A percentile compares a stretch with the other conserved stretches of the same genome.
These are phyloP conservation scores for Larix sibirica DNA, from an alignment of 83 land plant species.

Conservation along the genomic window DNA sequence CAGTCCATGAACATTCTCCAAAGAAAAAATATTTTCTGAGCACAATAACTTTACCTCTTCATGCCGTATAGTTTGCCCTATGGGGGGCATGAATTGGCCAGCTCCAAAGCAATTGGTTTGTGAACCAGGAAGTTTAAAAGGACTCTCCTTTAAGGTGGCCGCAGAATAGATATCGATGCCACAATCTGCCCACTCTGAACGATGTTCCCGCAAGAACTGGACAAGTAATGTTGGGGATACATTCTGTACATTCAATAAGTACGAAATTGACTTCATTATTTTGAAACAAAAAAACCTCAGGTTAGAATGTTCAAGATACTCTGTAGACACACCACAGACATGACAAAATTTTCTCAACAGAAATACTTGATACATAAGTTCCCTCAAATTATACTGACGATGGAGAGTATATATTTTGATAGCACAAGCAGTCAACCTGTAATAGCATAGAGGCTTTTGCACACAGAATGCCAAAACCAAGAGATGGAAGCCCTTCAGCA, in stretches of 20 bases:
- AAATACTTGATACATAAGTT: no score
- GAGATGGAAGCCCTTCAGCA: slow-evolving; percentile 42
- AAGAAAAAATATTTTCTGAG: no score
- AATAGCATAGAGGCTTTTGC: slow-evolving; percentile 92
- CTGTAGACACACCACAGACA: no score
- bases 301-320: no score
- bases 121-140: slow-evolving; percentile 37
- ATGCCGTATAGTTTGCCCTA: slow-evolving; percentile 73
- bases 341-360: no score
- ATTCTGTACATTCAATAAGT: slow-evolving; percentile 37
- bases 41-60: slow-evolving; percentile 58
- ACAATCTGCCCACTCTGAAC: slow-evolving; percentile 92
- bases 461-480: slow-evolving; percentile 66
- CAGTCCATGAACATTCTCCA: no score
- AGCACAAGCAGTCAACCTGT: slow-evolving; percentile 33
- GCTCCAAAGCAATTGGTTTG: slow-evolving; percentile 38
- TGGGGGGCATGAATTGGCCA: slow-evolving; percentile 67
- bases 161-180: slow-evolving; percentile 66
- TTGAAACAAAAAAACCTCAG: no score
- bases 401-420: no score
- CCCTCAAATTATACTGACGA: no score
- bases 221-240: slow-evolving; percentile 86
- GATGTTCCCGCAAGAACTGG: slow-evolving; percentile 79
- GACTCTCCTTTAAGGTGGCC: slow-evolving; percentile 47
- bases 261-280: no score